Evolutionary conservation across 768 basidiomycete genomes (phyloP), one percentile per base, ranked within the genome.

Genomic region (Plicaturopsis crispa): DNA sequence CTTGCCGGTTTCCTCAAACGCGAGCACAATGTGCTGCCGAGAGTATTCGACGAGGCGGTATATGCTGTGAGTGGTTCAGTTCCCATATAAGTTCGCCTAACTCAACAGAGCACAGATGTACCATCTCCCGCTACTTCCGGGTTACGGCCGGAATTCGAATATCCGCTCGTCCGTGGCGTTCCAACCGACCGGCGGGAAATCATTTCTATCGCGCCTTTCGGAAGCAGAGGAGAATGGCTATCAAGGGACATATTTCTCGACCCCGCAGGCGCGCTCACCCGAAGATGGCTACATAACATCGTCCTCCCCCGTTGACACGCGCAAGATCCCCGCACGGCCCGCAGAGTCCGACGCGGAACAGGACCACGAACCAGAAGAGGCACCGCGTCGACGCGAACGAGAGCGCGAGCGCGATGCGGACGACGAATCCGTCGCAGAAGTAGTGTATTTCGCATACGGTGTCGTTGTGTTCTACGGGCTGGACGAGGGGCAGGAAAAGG

Each of bases 391-490:
- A 10, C 7, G 13, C 2, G n/a, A 23, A 24, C 11, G 51, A 44
- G 5, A 55, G 57, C 5, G 35, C n/a, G 36, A 40, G 28, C 0
- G 41, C 13, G n/a, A n/a, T n/a, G n/a, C n/a, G n/a, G n/a, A n/a
- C n/a, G 69, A 72, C 14, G 72, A 75, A 6, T 70, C 75, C 12
- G 66, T 82, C 24, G 85, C 78, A 0, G 85, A 89, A 51, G 82
- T 72, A 0, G 69, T 89, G 6, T 86, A 88, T 55, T 88, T 90
- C 42, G 74, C 79, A 24, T 88, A 94, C 53, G 93, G 93, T 13
- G 93, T 96, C 1, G 78, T 76, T 0, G 92, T 96, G 1, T 96
- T 96, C 59, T 92, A 92, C 55, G 93, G 93, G 1, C 67, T 97
- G 38, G 60, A 70, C 2, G 90, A 92, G 53, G 54, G 61, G 4